Percentiles rank a stretch among this genome's conserved stretches.
phyloP scores from a whole-genome alignment of 164 flowering plant genomes.

The grape (Vitis vinifera) region DNA sequence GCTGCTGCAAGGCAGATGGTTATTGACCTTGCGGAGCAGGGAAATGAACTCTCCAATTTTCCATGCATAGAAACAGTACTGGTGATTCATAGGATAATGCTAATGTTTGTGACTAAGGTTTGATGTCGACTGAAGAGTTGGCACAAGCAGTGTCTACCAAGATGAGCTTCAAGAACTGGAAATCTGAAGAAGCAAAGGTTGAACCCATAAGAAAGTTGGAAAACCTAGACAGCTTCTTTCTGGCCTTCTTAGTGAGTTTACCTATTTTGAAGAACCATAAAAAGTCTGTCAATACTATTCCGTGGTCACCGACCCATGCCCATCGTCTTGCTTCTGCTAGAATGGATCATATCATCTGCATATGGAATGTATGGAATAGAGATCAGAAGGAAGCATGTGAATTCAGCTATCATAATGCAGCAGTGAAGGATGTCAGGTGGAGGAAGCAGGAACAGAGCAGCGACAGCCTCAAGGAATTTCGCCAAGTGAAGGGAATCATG shows the following conservation, averaged over 20 bases:
- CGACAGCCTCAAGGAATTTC: conserved; percentile 38
- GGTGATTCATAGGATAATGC: conserved; percentile 11
- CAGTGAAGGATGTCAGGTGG: conserved; percentile 90
- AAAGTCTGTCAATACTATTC: no score
- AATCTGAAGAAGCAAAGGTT: no score
- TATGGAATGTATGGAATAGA: conserved; percentile 90
- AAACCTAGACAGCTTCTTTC: conserved; percentile 95
- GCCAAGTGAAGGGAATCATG: conserved; percentile 40
- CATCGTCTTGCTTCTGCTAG: conserved; percentile 98
- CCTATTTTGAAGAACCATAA: conserved; percentile 71
- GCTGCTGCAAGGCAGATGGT: conserved; percentile 85
- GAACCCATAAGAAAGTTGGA: conserved; percentile 90
- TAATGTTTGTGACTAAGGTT: conserved; percentile 1
- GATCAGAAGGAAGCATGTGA: conserved; percentile 55
- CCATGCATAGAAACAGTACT: conserved; percentile 8
- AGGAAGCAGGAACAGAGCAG: conserved; percentile 47
- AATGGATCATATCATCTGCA: conserved; percentile 71
- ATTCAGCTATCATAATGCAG: conserved; percentile 61
- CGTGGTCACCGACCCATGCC: conserved; percentile 1
- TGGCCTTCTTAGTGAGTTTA: conserved; percentile 97
- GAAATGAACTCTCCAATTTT: conserved; percentile 14
- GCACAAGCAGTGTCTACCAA: no score
- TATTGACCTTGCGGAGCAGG: conserved; percentile 45
- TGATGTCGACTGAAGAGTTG: no score
- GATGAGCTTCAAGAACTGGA: no score